These are phyloP conservation scores for Sophora flavescens DNA, from an alignment of 306 rosid species.

Conservation along the genomic window DNA sequence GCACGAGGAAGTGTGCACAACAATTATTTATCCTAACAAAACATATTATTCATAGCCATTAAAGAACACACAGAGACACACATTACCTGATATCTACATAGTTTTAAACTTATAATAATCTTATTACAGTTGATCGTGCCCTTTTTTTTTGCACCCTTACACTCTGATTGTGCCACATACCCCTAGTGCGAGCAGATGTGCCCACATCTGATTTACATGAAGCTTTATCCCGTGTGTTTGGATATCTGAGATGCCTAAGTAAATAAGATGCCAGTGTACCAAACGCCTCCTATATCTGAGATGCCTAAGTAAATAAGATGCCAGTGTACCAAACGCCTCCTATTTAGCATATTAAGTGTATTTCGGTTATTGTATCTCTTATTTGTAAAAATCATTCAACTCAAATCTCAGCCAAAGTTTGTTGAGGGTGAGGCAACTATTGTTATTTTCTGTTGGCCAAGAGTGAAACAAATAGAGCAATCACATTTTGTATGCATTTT, in stretches of 20 bases:
- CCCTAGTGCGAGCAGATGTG: too few relatives aligned
- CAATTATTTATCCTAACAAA: neutral
- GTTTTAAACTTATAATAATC: too few relatives aligned
- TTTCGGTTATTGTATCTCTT: constrained; percentile 8
- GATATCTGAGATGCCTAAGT: constrained; percentile 17
- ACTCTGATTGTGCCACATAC: too few relatives aligned
- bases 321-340: neutral
- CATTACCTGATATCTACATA: too few relatives aligned
- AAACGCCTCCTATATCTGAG: too few relatives aligned
- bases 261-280: too few relatives aligned
- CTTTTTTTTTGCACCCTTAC: too few relatives aligned
- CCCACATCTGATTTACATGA: neutral
- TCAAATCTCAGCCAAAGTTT: constrained; percentile 24
- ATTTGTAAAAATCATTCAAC: constrained; percentile 11
- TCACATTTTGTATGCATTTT: constrained; percentile 25
- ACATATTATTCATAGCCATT: neutral
- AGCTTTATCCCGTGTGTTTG: neutral
- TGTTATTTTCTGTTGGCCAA: constrained; percentile 29
- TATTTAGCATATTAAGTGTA: neutral
- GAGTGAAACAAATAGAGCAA: constrained; percentile 23
- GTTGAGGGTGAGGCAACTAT: constrained; percentile 19
- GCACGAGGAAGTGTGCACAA: neutral
- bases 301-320: neutral
- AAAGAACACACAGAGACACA: too few relatives aligned
- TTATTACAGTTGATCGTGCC: too few relatives aligned